Evolutionary conservation across 129 eudicot species (phyloP).

Genomic region (Deinandra increscens): DNA sequence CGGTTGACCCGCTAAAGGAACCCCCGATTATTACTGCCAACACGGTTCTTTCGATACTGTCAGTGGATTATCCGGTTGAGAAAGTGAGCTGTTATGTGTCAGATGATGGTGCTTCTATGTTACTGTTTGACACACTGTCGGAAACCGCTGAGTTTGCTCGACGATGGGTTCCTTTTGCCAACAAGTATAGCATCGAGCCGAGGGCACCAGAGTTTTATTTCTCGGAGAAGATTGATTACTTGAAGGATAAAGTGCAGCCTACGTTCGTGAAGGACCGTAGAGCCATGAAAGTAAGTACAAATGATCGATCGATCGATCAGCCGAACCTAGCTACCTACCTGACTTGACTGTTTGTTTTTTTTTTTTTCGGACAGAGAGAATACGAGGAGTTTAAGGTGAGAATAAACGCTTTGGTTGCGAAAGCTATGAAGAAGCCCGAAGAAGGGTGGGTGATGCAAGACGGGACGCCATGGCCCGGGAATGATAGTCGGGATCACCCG

Average conservation of each 20-base stretch:
- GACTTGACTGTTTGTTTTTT: not conserved
- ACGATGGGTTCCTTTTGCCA: slow-evolving; percentile 96
- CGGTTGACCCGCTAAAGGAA: slow-evolving; percentile 95
- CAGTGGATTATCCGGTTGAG: slow-evolving; percentile 89
- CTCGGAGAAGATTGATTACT: slow-evolving; percentile 84
- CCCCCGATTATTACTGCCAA: slow-evolving; percentile 99
- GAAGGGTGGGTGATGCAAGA: slow-evolving; percentile 99
- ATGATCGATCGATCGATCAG: too few species aligned
- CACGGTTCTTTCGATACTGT: slow-evolving; percentile 79
- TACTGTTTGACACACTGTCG: slow-evolving; percentile 76
- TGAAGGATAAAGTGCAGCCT: slow-evolving; percentile 93
- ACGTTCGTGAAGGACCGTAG: slow-evolving; percentile 93
- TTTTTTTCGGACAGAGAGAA: slow-evolving; percentile 57
- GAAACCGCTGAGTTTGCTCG: slow-evolving; percentile 96
- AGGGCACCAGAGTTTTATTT: slow-evolving; percentile 96
- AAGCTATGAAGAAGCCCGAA: slow-evolving; percentile 92
- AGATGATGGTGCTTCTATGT: slow-evolving; percentile 98
- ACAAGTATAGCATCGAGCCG: slow-evolving; percentile 85
- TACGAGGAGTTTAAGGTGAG: slow-evolving; percentile 97
- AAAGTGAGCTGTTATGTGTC: slow-evolving; percentile 93
- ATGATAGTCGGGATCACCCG: slow-evolving; percentile 93
- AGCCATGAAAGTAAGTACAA: slow-evolving; percentile 80
- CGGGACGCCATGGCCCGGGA: slow-evolving; percentile 98
- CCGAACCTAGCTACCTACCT: too few species aligned
- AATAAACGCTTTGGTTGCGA: slow-evolving; percentile 80